These are phyloP conservation scores for Guyanaporus albipodus DNA, from an alignment of 768 basidiomycete species.

Conservation along the genomic window DNA sequence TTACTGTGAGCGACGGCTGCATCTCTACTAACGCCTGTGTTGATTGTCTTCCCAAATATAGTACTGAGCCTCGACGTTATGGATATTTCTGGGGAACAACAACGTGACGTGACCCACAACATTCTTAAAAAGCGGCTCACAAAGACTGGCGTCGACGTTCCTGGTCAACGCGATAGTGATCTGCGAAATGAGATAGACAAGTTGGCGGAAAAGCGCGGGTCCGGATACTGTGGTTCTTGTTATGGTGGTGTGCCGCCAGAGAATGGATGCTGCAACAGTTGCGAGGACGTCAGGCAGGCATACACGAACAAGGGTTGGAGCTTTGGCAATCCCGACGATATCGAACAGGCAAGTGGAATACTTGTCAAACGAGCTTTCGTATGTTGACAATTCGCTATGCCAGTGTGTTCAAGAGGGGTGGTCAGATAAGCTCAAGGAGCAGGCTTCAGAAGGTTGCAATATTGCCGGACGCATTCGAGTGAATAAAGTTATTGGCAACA, in stretches of 20 bases:
- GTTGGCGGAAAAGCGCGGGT: conserved; percentile 54
- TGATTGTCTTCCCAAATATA: conserved; percentile 30
- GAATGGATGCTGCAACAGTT: conserved; percentile 90
- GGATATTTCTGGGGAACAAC: conserved; percentile 97
- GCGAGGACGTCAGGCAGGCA: conserved; percentile 88
- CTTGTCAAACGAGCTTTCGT: background rate
- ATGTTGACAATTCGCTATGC: background rate
- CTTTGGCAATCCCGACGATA: conserved; percentile 82
- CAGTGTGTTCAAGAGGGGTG: conserved; percentile 94
- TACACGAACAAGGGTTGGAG: conserved; percentile 95
- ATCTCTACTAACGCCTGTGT: background rate
- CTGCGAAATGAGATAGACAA: conserved; percentile 87
- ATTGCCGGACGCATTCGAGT: conserved; percentile 87
- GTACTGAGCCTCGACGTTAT: conserved; percentile 95
- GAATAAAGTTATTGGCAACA: conserved; percentile 96
- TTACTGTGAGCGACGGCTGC: conserved; percentile 66
- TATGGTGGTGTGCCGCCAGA: conserved; percentile 80
- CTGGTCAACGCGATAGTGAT: conserved; percentile 52
- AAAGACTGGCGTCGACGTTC: conserved; percentile 52
- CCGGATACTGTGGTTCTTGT: conserved; percentile 89
- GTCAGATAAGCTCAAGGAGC: conserved; percentile 89
- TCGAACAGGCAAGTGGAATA: conserved; percentile 76
- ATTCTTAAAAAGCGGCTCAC: conserved; percentile 80
- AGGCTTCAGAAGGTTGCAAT: conserved; percentile 93
- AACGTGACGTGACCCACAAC: conserved; percentile 87